These are phyloP conservation scores for Pouteria campechiana DNA, from an alignment of 179 eudicot genomes.

Conservation along the genomic window DNA sequence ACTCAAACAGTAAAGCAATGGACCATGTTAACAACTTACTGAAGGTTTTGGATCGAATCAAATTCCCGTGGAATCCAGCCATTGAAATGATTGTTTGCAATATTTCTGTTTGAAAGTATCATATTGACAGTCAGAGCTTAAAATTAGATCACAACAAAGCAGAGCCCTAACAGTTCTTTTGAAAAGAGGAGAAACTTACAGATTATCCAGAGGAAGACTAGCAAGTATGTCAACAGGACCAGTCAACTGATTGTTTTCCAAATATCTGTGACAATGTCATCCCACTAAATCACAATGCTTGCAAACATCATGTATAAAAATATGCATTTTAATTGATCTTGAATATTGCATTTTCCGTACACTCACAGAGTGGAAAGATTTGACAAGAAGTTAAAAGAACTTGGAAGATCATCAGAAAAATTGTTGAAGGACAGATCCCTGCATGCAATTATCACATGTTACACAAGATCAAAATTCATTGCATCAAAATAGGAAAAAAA, in stretches of 20 bases:
- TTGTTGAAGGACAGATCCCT: conserved; percentile 88
- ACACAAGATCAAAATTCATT: too few relatives aligned
- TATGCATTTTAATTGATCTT: too few relatives aligned
- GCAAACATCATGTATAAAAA: neutral
- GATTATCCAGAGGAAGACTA: conserved; percentile 60
- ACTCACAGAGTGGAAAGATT: conserved; percentile 89
- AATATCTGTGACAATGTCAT: conserved; percentile 35
- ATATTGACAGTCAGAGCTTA: too few relatives aligned
- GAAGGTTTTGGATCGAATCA: conserved; percentile 52
- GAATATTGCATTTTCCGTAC: too few relatives aligned
- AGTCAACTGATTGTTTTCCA: conserved; percentile 74
- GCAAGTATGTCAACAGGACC: conserved; percentile 57
- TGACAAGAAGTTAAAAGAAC: conserved; percentile 52
- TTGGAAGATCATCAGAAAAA: conserved; percentile 73
- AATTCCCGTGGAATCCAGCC: conserved; percentile 90
- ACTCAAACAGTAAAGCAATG: neutral
- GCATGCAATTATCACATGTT: too few relatives aligned
- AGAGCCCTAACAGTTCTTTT: conserved; percentile 1
- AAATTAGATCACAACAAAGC: conserved; percentile 1
- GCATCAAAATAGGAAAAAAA: too few relatives aligned
- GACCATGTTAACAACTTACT: conserved; percentile 30
- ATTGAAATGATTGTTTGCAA: conserved; percentile 75
- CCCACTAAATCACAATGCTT: neutral
- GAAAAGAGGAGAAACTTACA: conserved; percentile 47
- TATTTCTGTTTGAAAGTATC: conserved; percentile 56